Evolutionary conservation across 371 early-diverging fungal species (phyloP).

Genomic region (Mucor lusitanicus): DNA sequence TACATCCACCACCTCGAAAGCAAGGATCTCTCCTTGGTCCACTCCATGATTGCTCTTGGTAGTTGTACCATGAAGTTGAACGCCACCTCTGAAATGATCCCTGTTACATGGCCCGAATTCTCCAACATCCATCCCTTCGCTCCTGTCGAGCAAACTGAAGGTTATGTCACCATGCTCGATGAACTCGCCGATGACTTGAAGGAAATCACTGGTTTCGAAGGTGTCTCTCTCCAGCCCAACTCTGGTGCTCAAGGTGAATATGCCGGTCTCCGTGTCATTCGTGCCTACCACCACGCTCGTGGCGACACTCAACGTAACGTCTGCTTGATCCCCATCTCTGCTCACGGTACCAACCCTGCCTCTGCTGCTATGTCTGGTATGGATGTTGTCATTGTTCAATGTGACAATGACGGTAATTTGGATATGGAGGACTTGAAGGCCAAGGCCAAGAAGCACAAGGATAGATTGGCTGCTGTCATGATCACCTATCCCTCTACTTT

Average conservation of each 20-base stretch:
- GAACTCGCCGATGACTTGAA: constrained; percentile 88
- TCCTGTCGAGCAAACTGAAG: constrained; percentile 88
- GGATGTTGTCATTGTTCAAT: constrained; percentile 91
- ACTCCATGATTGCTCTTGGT: constrained; percentile 98
- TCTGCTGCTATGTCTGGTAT: constrained; percentile 97
- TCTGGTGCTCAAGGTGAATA: constrained; percentile 98
- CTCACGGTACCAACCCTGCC: constrained; percentile 99
- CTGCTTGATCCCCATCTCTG: constrained; percentile 96
- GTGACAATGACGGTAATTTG: constrained; percentile 87
- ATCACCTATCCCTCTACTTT: constrained; percentile 98
- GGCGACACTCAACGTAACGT: constrained; percentile 87
- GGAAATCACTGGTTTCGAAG: constrained; percentile 93
- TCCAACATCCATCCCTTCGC: constrained; percentile 95
- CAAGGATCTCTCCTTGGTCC: constrained; percentile 94
- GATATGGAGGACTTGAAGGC: constrained; percentile 86
- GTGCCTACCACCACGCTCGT: constrained; percentile 84
- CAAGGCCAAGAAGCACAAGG: constrained; percentile 85
- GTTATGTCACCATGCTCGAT: constrained; percentile 82
- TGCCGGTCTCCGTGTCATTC: constrained; percentile 92
- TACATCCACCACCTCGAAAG: constrained; percentile 91
- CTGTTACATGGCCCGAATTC: constrained; percentile 97
- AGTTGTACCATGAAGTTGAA: constrained; percentile 99
- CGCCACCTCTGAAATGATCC: constrained; percentile 97
- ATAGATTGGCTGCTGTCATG: constrained; percentile 91
- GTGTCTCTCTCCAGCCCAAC: constrained; percentile 94